Evolutionary conservation across 495 filamentous ascomycete genomes (phyloP).

Genomic region (Hypoxylon rickii): DNA sequence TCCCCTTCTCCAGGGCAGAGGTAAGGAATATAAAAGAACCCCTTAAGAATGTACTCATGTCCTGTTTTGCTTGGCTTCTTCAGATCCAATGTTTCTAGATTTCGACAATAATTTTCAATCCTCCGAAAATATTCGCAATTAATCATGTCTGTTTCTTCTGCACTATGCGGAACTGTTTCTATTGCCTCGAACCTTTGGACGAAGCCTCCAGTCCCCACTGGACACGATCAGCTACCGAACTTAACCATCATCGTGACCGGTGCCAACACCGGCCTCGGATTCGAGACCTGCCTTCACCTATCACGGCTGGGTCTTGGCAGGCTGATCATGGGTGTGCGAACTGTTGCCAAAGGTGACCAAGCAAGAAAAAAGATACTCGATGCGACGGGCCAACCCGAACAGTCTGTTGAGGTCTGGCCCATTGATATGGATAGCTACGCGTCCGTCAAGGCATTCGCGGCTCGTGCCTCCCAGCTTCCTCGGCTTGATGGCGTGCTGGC

Average conservation of each 20-base stretch:
- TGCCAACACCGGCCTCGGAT: background rate
- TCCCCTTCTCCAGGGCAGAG: too few relatives aligned
- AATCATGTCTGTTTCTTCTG: background rate
- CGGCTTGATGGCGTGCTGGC: background rate
- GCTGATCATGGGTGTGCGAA: background rate
- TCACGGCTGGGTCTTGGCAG: background rate
- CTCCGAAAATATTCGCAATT: background rate
- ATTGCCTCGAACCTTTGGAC: background rate
- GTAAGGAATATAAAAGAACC: too few relatives aligned
- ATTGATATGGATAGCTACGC: background rate
- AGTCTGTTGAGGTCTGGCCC: background rate
- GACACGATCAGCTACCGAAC: background rate
- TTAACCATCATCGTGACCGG: background rate
- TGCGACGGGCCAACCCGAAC: background rate
- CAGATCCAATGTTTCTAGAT: too few relatives aligned
- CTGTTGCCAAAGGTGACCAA: background rate
- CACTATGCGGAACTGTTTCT: background rate
- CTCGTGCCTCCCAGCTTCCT: background rate
- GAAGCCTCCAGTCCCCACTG: background rate
- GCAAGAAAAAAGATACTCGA: background rate
- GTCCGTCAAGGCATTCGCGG: background rate
- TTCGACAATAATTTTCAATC: too few relatives aligned
- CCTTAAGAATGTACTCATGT: too few relatives aligned
- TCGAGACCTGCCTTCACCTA: background rate
- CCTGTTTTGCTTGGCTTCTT: too few relatives aligned